These are phyloP conservation scores for Eutrema salsugineum DNA, from an alignment of 441 rosid genomes.

Conservation along the genomic window DNA sequence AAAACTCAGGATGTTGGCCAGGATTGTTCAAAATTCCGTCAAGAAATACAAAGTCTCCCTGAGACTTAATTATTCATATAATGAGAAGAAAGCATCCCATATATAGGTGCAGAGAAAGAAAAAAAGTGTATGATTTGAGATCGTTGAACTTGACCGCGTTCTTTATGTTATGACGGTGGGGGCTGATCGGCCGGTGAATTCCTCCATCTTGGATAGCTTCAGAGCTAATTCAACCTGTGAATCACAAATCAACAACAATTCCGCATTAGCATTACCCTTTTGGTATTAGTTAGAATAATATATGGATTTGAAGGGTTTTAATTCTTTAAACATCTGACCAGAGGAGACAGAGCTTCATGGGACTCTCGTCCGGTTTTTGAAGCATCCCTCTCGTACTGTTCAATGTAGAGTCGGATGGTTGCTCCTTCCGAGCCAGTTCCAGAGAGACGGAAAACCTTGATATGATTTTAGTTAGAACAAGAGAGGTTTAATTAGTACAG, in stretches of 20 bases:
- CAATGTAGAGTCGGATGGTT: constrained; percentile 93
- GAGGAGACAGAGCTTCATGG: constrained; percentile 84
- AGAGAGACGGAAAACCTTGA: constrained; percentile 93
- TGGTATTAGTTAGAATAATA: not conserved
- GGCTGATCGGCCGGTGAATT: constrained; percentile 89
- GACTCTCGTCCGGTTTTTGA: constrained; percentile 88
- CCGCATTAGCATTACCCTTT: not conserved
- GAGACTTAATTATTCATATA: constrained; percentile 24
- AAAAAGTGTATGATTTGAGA: constrained; percentile 3
- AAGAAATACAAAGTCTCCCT: not conserved
- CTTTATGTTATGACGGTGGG: constrained; percentile 89
- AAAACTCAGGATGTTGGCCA: not conserved
- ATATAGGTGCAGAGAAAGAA: not conserved
- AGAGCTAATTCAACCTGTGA: constrained; percentile 89
- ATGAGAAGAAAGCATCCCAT: constrained; percentile 7
- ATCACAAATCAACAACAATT: constrained; percentile 13
- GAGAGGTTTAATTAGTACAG: not conserved
- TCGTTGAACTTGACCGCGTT: not conserved
- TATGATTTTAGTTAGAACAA: not conserved
- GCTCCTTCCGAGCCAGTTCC: constrained; percentile 99
- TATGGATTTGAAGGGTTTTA: not conserved
- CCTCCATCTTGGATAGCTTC: constrained; percentile 86
- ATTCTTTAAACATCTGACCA: constrained; percentile 48
- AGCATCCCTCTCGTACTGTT: constrained; percentile 92
- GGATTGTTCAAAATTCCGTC: not conserved